phyloP scores from a whole-genome alignment of 2,329 filamentous ascomycete genomes.

The Golovinomyces cichoracearum region DNA sequence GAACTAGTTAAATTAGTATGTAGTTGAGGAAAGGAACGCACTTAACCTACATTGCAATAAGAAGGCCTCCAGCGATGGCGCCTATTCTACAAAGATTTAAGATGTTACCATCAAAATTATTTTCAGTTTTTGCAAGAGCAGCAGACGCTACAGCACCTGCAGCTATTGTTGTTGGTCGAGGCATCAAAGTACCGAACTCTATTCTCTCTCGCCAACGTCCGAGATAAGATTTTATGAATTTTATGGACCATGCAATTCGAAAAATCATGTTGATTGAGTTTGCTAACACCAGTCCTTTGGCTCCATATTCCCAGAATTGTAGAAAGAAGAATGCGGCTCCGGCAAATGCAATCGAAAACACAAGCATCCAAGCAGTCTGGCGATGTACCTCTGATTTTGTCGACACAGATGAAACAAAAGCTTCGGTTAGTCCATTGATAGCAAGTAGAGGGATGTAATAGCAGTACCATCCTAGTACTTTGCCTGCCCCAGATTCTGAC shows the following conservation, averaged over 20 bases:
- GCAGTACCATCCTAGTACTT: conserved; percentile 56
- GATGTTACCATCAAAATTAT: conserved; percentile 8
- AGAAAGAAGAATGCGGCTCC: conserved; percentile 51
- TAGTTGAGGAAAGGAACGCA: background rate
- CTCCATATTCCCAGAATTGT: conserved; percentile 40
- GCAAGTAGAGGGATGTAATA: conserved; percentile 85
- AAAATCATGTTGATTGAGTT: conserved; percentile 78
- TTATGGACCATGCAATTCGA: conserved; percentile 54
- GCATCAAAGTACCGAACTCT: conserved; percentile 19
- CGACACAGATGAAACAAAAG: conserved; percentile 75
- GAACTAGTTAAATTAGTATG: background rate
- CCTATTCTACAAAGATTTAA: background rate
- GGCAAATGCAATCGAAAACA: conserved; percentile 54
- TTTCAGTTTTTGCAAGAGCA: conserved; percentile 16
- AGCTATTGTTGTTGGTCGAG: conserved; percentile 20
- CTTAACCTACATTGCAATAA: conserved; percentile 32
- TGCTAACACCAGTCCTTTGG: conserved; percentile 55
- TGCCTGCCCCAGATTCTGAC: conserved; percentile 44
- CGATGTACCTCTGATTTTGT: conserved; percentile 43
- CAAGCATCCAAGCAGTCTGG: conserved; percentile 65
- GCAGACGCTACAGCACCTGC: conserved; percentile 21
- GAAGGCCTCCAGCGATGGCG: conserved; percentile 24
- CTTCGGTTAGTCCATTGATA: conserved; percentile 73
- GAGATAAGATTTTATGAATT: conserved; percentile 47
- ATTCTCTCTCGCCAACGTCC: conserved; percentile 20